Evolutionary conservation across 257 asterid genomes (phyloP).

Genomic region (Leonotis leonurus): DNA sequence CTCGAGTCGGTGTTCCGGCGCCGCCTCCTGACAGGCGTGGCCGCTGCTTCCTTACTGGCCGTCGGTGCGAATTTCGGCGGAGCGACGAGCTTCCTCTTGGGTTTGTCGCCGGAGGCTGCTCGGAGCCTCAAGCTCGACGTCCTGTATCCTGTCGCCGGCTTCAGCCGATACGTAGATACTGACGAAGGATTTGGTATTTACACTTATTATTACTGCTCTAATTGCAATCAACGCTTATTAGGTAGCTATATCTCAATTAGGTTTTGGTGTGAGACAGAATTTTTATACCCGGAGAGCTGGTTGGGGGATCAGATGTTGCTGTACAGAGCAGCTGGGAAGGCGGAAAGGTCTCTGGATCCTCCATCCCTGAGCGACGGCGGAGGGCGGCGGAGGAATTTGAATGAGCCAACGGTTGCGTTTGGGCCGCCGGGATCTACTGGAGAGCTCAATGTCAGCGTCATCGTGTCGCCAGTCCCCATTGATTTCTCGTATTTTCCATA

Average conservation of each 20-base stretch:
- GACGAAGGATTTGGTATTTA: slow-evolving; percentile 72
- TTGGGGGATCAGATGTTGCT: slow-evolving; percentile 80
- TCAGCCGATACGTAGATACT: slow-evolving; percentile 52
- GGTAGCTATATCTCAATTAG: background rate
- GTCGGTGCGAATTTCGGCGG: slow-evolving; percentile 82
- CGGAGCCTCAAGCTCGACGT: slow-evolving; percentile 71
- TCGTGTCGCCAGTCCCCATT: slow-evolving; percentile 60
- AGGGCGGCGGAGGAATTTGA: slow-evolving; percentile 34
- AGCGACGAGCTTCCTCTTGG: slow-evolving; percentile 59
- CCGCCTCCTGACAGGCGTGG: slow-evolving; percentile 54
- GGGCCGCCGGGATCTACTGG: slow-evolving; percentile 96
- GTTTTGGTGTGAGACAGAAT: slow-evolving; percentile 46
- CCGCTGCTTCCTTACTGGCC: slow-evolving; percentile 60
- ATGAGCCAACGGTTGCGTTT: slow-evolving; percentile 75
- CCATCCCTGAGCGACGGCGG: slow-evolving; percentile 38
- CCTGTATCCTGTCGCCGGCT: slow-evolving; percentile 72
- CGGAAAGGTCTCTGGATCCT: slow-evolving; percentile 69
- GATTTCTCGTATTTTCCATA: slow-evolving; percentile 53
- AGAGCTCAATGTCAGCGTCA: slow-evolving; percentile 88
- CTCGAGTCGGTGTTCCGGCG: slow-evolving; percentile 65
- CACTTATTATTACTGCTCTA: slow-evolving; percentile 21
- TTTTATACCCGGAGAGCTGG: slow-evolving; percentile 78
- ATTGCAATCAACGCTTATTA: background rate
- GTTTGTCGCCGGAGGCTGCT: slow-evolving; percentile 64
- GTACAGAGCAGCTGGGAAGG: slow-evolving; percentile 71